Evolutionary conservation across 2,329 filamentous ascomycete species (phyloP).

Genomic region (Cryphonectria radicalis): DNA sequence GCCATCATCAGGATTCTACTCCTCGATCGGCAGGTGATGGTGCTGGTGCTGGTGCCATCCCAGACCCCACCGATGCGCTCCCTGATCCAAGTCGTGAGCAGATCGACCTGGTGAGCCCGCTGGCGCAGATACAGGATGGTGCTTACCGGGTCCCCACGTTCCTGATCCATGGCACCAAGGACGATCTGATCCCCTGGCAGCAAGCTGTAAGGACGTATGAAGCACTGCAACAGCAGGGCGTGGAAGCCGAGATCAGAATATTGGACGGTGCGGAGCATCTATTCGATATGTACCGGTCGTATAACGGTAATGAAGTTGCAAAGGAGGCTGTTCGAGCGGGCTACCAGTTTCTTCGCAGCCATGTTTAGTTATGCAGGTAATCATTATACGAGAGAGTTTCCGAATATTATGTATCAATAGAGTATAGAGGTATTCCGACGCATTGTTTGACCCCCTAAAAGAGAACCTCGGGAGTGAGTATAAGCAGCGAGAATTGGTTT

Average conservation of each 20-base stretch:
- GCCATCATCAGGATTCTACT: neutral
- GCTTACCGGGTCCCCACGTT: slow-evolving; percentile 41
- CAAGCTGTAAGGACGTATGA: slow-evolving; percentile 34
- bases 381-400: too few species aligned
- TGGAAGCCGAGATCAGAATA: slow-evolving; percentile 15
- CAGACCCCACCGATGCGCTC: neutral
- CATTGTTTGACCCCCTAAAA: too few species aligned
- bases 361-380: neutral
- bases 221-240: slow-evolving; percentile 22
- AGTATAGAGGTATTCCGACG: too few species aligned
- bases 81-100: slow-evolving; percentile 26
- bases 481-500: too few species aligned
- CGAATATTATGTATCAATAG: too few species aligned
- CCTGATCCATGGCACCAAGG: slow-evolving; percentile 37
- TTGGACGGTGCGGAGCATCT: slow-evolving; percentile 16
- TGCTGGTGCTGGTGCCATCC: too few species aligned
- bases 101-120: slow-evolving; percentile 36
- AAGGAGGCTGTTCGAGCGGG: neutral
- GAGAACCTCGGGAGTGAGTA: too few species aligned
- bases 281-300: slow-evolving; percentile 13
- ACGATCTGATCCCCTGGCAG: slow-evolving; percentile 42
- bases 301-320: neutral
- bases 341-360: neutral
- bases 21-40: neutral
- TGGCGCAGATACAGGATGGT: slow-evolving; percentile 38